Evolutionary conservation across 108 stramenopile genomes (phyloP).

Genomic region (Pseudonitzschia multiseries): DNA sequence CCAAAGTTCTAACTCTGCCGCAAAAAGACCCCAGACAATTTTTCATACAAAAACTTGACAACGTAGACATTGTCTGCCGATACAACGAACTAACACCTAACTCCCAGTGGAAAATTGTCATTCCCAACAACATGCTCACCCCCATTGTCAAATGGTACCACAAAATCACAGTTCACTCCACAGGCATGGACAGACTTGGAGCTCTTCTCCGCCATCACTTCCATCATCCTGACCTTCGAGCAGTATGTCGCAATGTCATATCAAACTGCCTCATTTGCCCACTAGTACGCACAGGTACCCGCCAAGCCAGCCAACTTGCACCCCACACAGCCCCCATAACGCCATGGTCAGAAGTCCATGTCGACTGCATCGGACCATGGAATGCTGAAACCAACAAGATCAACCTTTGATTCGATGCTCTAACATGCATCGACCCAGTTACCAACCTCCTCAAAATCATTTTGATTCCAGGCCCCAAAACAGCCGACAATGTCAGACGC

Average conservation of each 20-base stretch:
- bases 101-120: neutral
- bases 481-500: conserved; percentile 3
- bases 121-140: neutral
- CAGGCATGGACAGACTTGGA: neutral
- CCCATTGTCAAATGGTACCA: neutral
- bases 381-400: conserved; percentile 18
- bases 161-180: neutral
- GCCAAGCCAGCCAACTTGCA: neutral
- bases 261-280: neutral
- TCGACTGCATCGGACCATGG: conserved; percentile 47
- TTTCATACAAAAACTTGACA: neutral
- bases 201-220: neutral
- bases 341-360: conserved; percentile 32
- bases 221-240: neutral
- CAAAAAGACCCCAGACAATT: neutral
- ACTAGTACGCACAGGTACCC: neutral
- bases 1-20: neutral
- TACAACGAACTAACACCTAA: neutral
- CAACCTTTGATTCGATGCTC: conserved; percentile 25
- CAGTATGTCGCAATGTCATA: neutral
- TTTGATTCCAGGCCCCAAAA: conserved; percentile 23
- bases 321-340: neutral
- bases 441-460: conserved; percentile 34
- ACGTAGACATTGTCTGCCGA: neutral
- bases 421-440: conserved; percentile 37